Conservation (phyloP, 23 red algal genomes). For the Chondrus crispus region DNA sequence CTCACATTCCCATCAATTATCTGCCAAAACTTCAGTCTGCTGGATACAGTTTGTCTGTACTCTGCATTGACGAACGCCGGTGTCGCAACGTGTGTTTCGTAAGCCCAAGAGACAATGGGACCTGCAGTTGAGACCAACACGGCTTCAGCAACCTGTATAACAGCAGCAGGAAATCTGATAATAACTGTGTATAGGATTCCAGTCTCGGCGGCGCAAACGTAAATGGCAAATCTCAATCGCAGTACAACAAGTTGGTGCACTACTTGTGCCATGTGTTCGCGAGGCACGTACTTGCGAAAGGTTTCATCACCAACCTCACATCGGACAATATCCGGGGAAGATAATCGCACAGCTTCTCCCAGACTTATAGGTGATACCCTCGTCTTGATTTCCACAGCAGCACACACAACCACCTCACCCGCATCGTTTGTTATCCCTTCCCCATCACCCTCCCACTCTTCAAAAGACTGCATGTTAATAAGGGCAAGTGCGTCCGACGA, state of each 20-base stretch:
- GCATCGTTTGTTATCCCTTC: background rate
- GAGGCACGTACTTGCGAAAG: background rate
- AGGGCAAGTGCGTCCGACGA: background rate
- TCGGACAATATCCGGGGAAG: background rate
- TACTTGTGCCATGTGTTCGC: slow-evolving; percentile 15
- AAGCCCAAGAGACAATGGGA: slow-evolving; percentile 22
- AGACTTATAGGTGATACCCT: background rate
- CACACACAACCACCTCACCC: background rate
- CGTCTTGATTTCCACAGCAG: slow-evolving; percentile 17
- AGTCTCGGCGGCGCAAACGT: background rate
- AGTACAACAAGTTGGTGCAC: background rate
- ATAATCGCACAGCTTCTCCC: background rate
- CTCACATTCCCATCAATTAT: background rate
- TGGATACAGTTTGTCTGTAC: background rate
- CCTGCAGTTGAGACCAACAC: no score
- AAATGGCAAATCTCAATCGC: background rate
- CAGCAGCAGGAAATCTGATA: background rate
- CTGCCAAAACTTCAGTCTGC: background rate
- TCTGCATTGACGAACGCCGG: background rate
- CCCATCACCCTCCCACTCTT: background rate
- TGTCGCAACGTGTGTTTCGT: background rate
- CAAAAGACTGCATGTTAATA: background rate
- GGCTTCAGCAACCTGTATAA: background rate
- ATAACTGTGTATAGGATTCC: slow-evolving; percentile 1
- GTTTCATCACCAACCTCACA: background rate